phyloP scores from a whole-genome alignment of 2,329 filamentous ascomycete species.

The Phaeosphaeria sp. region DNA sequence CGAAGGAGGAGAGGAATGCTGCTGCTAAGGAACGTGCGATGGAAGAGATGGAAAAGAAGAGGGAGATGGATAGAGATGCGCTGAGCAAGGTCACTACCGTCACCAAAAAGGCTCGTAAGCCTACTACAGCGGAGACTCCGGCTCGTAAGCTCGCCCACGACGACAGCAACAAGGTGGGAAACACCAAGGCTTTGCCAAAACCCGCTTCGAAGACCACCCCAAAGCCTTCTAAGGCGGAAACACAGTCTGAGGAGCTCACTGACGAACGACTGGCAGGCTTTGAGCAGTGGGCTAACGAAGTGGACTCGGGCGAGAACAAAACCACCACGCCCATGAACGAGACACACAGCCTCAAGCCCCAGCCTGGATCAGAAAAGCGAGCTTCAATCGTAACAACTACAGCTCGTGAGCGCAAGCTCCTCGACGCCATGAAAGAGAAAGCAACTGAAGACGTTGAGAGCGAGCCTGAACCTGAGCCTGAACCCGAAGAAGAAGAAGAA shows the following conservation, averaged over 20 bases:
- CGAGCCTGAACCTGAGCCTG: not conserved
- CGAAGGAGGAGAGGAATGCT: not conserved
- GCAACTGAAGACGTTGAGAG: not conserved
- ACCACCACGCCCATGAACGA: not conserved
- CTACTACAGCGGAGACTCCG: too few species aligned
- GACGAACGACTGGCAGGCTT: not conserved
- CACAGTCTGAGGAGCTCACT: not conserved
- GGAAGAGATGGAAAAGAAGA: not conserved
- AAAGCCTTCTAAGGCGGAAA: not conserved
- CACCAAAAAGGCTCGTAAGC: too few species aligned
- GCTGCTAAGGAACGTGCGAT: not conserved
- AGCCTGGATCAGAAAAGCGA: not conserved
- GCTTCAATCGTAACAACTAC: not conserved
- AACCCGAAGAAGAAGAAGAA: not conserved
- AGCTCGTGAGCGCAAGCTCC: not conserved
- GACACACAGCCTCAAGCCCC: not conserved
- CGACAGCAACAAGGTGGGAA: too few species aligned
- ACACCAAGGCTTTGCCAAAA: too few species aligned
- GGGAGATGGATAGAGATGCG: not conserved
- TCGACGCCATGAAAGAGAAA: conserved; percentile 1
- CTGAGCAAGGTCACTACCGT: not conserved
- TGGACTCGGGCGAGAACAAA: not conserved
- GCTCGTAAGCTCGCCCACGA: not conserved
- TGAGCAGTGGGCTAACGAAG: not conserved
- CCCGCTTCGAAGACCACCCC: not conserved